phyloP scores from a whole-genome alignment of 176 grass and related monocot species.

The Thalia dealbata region DNA sequence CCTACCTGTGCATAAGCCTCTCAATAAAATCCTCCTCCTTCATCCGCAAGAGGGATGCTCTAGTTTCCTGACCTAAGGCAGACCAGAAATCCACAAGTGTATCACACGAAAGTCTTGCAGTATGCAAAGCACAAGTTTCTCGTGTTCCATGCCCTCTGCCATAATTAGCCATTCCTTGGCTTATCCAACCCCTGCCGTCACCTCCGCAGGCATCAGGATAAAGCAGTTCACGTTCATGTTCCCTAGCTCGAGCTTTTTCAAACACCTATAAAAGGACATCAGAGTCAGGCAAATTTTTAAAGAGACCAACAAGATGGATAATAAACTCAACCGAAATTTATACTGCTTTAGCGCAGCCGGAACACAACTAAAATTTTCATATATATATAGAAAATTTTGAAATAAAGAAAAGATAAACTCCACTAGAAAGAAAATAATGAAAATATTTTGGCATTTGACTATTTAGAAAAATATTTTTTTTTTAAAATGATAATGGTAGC shows the following conservation, averaged over 20 bases:
- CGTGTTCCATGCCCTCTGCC: slow-evolving; percentile 61
- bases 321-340: background rate
- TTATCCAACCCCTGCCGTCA: slow-evolving; percentile 92
- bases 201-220: slow-evolving; percentile 98
- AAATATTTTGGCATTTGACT: background rate
- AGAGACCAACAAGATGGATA: background rate
- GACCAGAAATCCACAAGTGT: slow-evolving; percentile 96
- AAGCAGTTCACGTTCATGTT: slow-evolving; percentile 87
- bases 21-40: slow-evolving; percentile 99
- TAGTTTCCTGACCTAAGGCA: slow-evolving; percentile 76
- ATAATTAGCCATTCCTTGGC: slow-evolving; percentile 66
- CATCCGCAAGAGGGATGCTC: slow-evolving; percentile 76
- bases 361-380: background rate
- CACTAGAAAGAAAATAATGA: background rate
- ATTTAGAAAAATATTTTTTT: background rate
- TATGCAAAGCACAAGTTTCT: slow-evolving; percentile 92
- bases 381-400: background rate
- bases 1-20: slow-evolving; percentile 87
- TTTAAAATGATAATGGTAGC: background rate
- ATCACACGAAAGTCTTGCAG: slow-evolving; percentile 77
- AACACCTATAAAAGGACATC: slow-evolving; percentile 57
- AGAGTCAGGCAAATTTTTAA: slow-evolving; percentile 3
- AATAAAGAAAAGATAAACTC: background rate
- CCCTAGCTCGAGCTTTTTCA: slow-evolving; percentile 87
- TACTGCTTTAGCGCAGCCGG: background rate